A percentile compares a stretch with the other conserved stretches of the same genome.
Evolutionary conservation across 2,329 filamentous ascomycete genomes (phyloP).

Genomic region (Fusarium papillatum): DNA sequence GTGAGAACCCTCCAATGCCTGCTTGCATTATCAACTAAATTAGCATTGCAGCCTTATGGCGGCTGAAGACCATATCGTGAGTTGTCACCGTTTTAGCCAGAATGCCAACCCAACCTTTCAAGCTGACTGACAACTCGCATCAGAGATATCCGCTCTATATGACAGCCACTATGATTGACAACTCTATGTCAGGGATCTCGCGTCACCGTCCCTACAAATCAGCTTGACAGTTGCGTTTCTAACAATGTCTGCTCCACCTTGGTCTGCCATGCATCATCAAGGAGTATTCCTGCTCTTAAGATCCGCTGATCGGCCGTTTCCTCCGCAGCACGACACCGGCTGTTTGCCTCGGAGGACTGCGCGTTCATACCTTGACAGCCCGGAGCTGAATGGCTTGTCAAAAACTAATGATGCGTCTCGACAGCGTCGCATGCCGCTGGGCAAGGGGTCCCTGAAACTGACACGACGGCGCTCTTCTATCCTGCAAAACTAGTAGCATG

Average conservation of each 20-base stretch:
- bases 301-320: background rate
- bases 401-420: conserved; percentile 1
- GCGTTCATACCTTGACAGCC: background rate
- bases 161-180: conserved; percentile 5
- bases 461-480: conserved; percentile 33
- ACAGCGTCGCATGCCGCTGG: conserved; percentile 24
- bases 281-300: conserved; percentile 9
- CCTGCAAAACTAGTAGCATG: conserved; percentile 28
- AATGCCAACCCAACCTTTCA: background rate
- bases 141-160: conserved; percentile 10
- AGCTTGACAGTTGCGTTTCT: conserved; percentile 6
- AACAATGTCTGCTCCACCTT: background rate
- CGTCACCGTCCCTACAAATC: conserved; percentile 18
- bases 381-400: background rate
- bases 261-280: conserved; percentile 3
- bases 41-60: background rate
- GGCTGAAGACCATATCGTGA: conserved; percentile 3
- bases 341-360: background rate
- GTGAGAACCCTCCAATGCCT: background rate
- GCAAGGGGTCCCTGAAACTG: conserved; percentile 40
- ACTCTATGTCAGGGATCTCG: conserved; percentile 9
- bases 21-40: conserved; percentile 1
- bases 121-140: background rate
- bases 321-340: conserved; percentile 1
- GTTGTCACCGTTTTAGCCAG: conserved; percentile 1